Evolutionary conservation across 331 rosid species (phyloP).

Genomic region (Stylosanthes scabra): DNA sequence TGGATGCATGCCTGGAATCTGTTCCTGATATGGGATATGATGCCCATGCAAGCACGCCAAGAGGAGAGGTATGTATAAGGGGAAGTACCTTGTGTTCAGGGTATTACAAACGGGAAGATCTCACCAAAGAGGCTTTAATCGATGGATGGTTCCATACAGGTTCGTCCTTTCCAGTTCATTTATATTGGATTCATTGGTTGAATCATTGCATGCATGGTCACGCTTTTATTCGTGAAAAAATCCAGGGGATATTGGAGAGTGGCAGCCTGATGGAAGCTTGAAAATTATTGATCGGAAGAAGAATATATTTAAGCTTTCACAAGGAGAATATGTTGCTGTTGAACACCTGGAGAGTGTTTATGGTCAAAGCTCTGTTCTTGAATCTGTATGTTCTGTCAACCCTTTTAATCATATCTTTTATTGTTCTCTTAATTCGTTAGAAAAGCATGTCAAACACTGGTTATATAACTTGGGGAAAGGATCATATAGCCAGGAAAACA

Average conservation of each 20-base stretch:
- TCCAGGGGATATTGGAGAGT: slow-evolving; percentile 95
- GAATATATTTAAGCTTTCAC: slow-evolving; percentile 97
- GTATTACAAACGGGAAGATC: slow-evolving; percentile 86
- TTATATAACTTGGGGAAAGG: background rate
- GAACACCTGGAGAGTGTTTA: slow-evolving; percentile 89
- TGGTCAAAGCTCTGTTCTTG: slow-evolving; percentile 63
- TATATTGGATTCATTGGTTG: background rate
- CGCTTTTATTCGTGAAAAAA: slow-evolving; percentile 32
- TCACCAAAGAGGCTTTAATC: slow-evolving; percentile 76
- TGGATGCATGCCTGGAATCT: slow-evolving; percentile 89
- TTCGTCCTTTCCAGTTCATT: slow-evolving; percentile 19
- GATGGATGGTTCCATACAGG: slow-evolving; percentile 99
- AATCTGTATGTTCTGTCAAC: slow-evolving; percentile 56
- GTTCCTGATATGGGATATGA: slow-evolving; percentile 96
- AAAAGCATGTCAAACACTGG: background rate
- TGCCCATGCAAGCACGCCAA: slow-evolving; percentile 73
- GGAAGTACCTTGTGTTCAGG: slow-evolving; percentile 82
- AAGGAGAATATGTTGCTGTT: slow-evolving; percentile 97
- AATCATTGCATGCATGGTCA: background rate
- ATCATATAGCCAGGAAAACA: background rate
- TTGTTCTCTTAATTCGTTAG: background rate
- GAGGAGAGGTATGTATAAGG: slow-evolving; percentile 87
- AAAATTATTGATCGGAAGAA: slow-evolving; percentile 91
- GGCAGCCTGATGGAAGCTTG: slow-evolving; percentile 87
- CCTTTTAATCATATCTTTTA: slow-evolving; percentile 12